A percentile compares a stretch with the other conserved stretches of the same genome.
phyloP scores from a whole-genome alignment of 2,329 filamentous ascomycete genomes.

The Chrysoporthe deuterocubensis region DNA sequence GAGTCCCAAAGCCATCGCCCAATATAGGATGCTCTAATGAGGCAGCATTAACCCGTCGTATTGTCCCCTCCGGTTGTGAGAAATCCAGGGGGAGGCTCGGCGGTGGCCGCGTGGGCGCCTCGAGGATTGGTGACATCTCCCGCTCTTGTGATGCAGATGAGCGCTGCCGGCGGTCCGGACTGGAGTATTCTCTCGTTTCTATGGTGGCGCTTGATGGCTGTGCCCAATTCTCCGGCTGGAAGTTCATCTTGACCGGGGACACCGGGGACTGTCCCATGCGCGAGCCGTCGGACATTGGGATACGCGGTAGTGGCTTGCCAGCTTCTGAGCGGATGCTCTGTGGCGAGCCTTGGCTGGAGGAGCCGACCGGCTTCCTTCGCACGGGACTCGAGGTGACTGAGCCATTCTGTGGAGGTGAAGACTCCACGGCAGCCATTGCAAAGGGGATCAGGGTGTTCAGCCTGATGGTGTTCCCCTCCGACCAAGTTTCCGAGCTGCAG shows the following conservation, averaged over 20 bases:
- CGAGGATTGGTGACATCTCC: constrained; percentile 40
- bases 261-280: constrained; percentile 56
- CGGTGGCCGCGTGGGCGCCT: constrained; percentile 44
- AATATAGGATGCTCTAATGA: constrained; percentile 10
- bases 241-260: constrained; percentile 61
- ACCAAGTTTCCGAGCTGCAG: constrained; percentile 15
- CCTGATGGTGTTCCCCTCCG: constrained; percentile 17
- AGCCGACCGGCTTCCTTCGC: constrained; percentile 43
- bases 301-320: constrained; percentile 37
- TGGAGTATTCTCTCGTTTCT: constrained; percentile 40
- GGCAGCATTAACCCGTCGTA: constrained; percentile 20
- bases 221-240: constrained; percentile 57
- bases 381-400: constrained; percentile 35
- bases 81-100: constrained; percentile 37
- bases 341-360: constrained; percentile 39
- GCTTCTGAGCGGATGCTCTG: constrained; percentile 40
- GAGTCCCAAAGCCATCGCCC: constrained; percentile 12
- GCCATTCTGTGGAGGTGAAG: constrained; percentile 34
- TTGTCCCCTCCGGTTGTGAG: constrained; percentile 24
- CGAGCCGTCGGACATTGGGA: constrained; percentile 42
- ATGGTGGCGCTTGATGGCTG: constrained; percentile 57
- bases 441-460: constrained; percentile 23
- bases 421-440: constrained; percentile 40
- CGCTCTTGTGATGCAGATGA: constrained; percentile 33
- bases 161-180: constrained; percentile 17